Evolutionary conservation across 2,329 filamentous ascomycete species (phyloP).

Genomic region (Stachybotrys echinatus): DNA sequence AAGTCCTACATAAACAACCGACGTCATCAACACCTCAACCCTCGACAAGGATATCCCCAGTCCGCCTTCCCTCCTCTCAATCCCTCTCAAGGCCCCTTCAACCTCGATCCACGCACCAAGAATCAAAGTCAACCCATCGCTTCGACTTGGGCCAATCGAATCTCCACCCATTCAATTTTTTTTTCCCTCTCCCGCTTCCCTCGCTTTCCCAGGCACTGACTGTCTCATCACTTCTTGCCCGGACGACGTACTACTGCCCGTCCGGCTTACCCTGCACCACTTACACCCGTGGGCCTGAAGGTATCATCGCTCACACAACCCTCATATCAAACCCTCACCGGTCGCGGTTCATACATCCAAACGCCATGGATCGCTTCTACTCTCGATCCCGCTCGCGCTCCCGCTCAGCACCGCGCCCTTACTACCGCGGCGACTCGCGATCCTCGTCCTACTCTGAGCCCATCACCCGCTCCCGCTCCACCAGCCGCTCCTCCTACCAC

Average conservation of each 20-base stretch:
- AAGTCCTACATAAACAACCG: too few relatives aligned
- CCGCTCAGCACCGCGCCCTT: constrained; percentile 7
- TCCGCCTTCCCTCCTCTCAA: too few relatives aligned
- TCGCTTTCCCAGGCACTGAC: too few relatives aligned
- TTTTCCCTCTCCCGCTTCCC: neutral
- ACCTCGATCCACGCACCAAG: too few relatives aligned
- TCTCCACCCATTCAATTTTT: too few relatives aligned
- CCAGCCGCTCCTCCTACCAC: constrained; percentile 8
- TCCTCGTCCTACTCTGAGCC: constrained; percentile 6
- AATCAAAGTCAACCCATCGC: too few relatives aligned
- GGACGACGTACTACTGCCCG: neutral
- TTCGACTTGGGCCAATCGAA: too few relatives aligned
- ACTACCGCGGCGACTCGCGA: constrained; percentile 11
- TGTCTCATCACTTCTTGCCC: neutral
- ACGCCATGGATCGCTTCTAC: constrained; percentile 9
- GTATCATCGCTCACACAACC: neutral
- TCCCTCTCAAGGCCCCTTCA: too few relatives aligned
- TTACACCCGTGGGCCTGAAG: neutral
- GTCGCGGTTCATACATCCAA: too few relatives aligned
- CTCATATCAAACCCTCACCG: neutral
- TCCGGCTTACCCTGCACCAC: neutral
- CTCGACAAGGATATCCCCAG: too few relatives aligned
- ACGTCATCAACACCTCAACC: too few relatives aligned
- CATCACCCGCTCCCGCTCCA: constrained; percentile 4
- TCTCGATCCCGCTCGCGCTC: constrained; percentile 14